Base-by-base conservation (phyloP, 2,329 filamentous ascomycete species). In the Elsinoe ampelina region DNA sequence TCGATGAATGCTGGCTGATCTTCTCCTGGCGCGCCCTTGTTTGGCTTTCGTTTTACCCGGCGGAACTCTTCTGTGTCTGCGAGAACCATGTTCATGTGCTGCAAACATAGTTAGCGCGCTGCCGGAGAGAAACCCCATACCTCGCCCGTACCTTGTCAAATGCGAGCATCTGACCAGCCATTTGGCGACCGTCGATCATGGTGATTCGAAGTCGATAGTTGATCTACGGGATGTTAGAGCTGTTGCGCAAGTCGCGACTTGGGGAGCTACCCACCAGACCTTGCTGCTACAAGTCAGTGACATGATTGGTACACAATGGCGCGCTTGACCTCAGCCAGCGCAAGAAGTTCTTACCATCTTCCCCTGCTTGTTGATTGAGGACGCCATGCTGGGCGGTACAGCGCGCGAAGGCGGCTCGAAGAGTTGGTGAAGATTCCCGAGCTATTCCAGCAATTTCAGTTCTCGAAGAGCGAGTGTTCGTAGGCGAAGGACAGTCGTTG, bases 11-110 rank as follows among this genome's bases (percentile, higher is more conserved):
- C 70, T 68, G 87, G 81, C 61, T 80, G 77, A 51, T 80, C 72
- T 54, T 81, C 76, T 63, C 82, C 80, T 57, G 84, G 82, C 42
- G 86, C 83, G 55, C 81, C 76, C 76, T 93, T 95, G 65, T 82
- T 80, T 66, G 85, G 82, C 77, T 87, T 92, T 73, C 87, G 83
- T 78, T 93, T 95, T 61, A 92, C 85, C 70, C 87, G 87, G 71
- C 91, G 87, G 74, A 95, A 96, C 73, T 97, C 92, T 81, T 98
- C 93, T 64, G 93, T 97, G 70, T 98, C 93, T 74, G 92, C 93
- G 61, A 98, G 87, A 61, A 98, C 93, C 63, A 98, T 83, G 73
- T 98, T 98, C 93, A 98, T 98, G 75, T 98, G 93, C 90, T 95
- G 63, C 5, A 55, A 3, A 12, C 45, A 58, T 43, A 62, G 26